Evolutionary conservation across 495 filamentous ascomycete species (phyloP).

Genomic region (Aspergillus carlsbadensis): DNA sequence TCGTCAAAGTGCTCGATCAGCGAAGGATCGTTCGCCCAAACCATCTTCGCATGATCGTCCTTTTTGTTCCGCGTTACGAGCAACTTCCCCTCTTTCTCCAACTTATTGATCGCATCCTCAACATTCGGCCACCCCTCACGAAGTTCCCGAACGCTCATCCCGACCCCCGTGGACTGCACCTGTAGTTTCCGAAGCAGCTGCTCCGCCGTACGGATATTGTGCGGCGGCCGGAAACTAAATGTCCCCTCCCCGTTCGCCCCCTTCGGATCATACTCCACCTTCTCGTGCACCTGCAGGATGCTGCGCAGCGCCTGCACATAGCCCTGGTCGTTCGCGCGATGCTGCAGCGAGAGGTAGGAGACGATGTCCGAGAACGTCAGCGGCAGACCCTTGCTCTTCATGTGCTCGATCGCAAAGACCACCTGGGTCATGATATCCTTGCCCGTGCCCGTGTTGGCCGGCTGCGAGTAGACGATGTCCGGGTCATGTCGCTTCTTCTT

Average conservation of each 20-base stretch:
- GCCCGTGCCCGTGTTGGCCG: constrained; percentile 72
- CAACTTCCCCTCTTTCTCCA: constrained; percentile 77
- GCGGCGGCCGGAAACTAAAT: constrained; percentile 74
- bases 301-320: constrained; percentile 45
- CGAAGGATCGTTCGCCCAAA: constrained; percentile 85
- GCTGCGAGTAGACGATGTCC: constrained; percentile 72
- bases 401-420: constrained; percentile 76
- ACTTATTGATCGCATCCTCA: constrained; percentile 67
- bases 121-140: constrained; percentile 93
- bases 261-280: constrained; percentile 68
- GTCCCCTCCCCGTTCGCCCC: constrained; percentile 60
- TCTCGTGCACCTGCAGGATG: constrained; percentile 55
- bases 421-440: constrained; percentile 81
- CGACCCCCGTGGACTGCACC: constrained; percentile 73
- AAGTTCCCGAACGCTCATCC: constrained; percentile 79
- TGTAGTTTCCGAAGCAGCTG: constrained; percentile 79
- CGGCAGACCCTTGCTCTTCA: constrained; percentile 72
- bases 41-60: constrained; percentile 77
- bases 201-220: constrained; percentile 71
- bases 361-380: constrained; percentile 72
- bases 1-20: constrained; percentile 73
- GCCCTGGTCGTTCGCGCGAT: constrained; percentile 45
- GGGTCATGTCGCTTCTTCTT: constrained; percentile 52
- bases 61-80: constrained; percentile 90
- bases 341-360: constrained; percentile 68